phyloP scores from a whole-genome alignment of 73 alveolate species.

The Stentor coeruleus region DNA sequence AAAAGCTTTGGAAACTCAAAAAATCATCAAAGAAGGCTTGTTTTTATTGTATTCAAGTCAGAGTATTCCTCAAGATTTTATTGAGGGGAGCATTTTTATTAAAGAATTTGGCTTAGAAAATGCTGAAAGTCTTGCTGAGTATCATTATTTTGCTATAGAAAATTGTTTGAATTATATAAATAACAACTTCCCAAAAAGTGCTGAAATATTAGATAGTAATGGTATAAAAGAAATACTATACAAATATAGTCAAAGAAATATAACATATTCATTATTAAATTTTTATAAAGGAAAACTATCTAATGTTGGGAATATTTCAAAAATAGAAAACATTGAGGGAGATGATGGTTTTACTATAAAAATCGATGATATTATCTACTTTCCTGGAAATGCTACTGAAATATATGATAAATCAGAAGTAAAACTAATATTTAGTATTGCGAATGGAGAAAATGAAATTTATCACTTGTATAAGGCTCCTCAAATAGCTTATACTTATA shows the following conservation, averaged over 20 bases:
- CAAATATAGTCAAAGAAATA: too few species aligned
- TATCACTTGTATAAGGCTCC: background rate
- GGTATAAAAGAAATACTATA: too few species aligned
- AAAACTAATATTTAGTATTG: background rate
- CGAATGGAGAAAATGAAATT: background rate
- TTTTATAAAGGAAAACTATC: too few species aligned
- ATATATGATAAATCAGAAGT: background rate
- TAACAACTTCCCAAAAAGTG: background rate
- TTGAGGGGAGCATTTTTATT: background rate
- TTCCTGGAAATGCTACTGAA: background rate
- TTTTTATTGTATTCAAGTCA: background rate
- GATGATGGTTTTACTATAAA: background rate
- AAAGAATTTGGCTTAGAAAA: background rate
- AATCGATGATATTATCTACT: background rate
- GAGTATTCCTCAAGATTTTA: background rate
- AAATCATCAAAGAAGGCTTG: too few species aligned
- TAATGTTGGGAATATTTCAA: background rate
- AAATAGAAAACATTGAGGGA: background rate
- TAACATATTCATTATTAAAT: too few species aligned
- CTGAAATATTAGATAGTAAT: too few species aligned
- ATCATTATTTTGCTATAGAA: background rate
- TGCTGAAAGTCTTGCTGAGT: background rate
- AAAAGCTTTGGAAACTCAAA: background rate
- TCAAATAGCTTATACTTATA: background rate
- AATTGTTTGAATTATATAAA: too few species aligned